These are phyloP conservation scores for Primulina huaijiensis DNA, from an alignment of 257 asterid genomes.

Conservation along the genomic window DNA sequence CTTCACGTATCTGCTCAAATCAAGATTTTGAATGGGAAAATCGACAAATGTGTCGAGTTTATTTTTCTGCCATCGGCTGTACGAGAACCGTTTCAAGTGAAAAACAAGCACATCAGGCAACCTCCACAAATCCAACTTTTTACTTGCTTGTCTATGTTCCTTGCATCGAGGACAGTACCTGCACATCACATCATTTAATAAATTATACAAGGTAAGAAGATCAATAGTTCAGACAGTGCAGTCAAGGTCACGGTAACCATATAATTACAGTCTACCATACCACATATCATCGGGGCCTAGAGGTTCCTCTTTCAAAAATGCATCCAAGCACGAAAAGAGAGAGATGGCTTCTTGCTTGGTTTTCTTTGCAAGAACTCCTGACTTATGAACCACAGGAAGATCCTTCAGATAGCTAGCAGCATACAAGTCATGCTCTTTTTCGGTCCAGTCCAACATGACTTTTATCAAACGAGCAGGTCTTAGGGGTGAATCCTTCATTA, in stretches of 20 bases:
- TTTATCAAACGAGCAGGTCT: conserved; percentile 43
- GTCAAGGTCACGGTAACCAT: conserved; percentile 18
- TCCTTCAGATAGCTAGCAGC: conserved; percentile 70
- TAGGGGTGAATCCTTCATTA: conserved; percentile 60
- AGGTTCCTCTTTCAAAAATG: conserved; percentile 94
- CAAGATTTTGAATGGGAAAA: conserved; percentile 78
- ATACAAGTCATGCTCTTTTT: conserved; percentile 56
- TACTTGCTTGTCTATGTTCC: conserved; percentile 92
- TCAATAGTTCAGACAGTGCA: conserved; percentile 2
- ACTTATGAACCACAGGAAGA: conserved; percentile 82
- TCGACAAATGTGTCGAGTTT: conserved; percentile 88
- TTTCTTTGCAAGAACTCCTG: conserved; percentile 68
- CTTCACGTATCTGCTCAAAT: conserved; percentile 74
- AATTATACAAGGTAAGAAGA: conserved; percentile 13
- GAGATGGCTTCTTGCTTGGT: conserved; percentile 87
- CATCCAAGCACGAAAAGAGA: conserved; percentile 90
- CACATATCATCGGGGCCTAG: conserved; percentile 99
- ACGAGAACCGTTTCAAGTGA: conserved; percentile 89
- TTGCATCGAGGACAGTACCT: conserved; percentile 97
- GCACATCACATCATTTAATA: conserved; percentile 23
- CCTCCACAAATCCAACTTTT: conserved; percentile 94
- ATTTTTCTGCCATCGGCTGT: conserved; percentile 84
- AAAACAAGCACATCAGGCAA: conserved; percentile 84
- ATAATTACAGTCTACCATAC: conserved; percentile 32
- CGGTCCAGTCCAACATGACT: conserved; percentile 81